A percentile compares a stretch with the other conserved stretches of the same genome.
Evolutionary conservation across 2,329 filamentous ascomycete species (phyloP).

Genomic region (Aureobasidium leucospermi): DNA sequence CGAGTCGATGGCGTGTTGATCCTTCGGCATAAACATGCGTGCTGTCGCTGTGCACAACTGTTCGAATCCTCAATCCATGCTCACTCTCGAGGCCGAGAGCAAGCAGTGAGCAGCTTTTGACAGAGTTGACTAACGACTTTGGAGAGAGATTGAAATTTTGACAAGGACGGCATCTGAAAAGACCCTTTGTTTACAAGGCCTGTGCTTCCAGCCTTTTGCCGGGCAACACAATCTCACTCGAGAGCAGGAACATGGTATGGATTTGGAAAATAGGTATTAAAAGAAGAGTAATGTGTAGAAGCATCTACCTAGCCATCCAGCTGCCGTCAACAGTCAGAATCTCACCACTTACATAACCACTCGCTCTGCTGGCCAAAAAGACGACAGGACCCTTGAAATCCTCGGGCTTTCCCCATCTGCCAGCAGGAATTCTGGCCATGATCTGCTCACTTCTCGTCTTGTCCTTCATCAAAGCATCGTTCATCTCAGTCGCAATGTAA

Average conservation of each 20-base stretch:
- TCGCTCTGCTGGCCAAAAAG: conserved; percentile 68
- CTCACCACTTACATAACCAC: conserved; percentile 75
- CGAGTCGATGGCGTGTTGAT: too few relatives aligned
- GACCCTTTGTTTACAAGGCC: not conserved
- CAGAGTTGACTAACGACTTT: too few relatives aligned
- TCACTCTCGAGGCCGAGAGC: too few relatives aligned
- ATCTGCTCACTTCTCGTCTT: conserved; percentile 64
- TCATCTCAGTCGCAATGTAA: conserved; percentile 94
- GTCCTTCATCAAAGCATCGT: conserved; percentile 70
- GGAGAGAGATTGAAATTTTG: not conserved
- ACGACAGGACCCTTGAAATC: conserved; percentile 82
- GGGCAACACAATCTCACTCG: not conserved
- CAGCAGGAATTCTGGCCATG: conserved; percentile 71
- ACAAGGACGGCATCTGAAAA: not conserved
- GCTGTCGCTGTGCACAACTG: too few relatives aligned
- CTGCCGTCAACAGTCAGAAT: conserved; percentile 79
- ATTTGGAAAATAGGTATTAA: not conserved
- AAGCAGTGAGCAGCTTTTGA: too few relatives aligned
- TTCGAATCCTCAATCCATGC: too few relatives aligned
- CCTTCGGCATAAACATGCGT: too few relatives aligned
- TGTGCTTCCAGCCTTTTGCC: not conserved
- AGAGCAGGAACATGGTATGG: too few relatives aligned
- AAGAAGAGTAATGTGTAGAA: not conserved
- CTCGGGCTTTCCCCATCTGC: conserved; percentile 73
- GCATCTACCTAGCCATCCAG: conserved; percentile 38